Evolutionary conservation across 768 basidiomycete species (phyloP).

Genomic region (Amanita polypyramis): DNA sequence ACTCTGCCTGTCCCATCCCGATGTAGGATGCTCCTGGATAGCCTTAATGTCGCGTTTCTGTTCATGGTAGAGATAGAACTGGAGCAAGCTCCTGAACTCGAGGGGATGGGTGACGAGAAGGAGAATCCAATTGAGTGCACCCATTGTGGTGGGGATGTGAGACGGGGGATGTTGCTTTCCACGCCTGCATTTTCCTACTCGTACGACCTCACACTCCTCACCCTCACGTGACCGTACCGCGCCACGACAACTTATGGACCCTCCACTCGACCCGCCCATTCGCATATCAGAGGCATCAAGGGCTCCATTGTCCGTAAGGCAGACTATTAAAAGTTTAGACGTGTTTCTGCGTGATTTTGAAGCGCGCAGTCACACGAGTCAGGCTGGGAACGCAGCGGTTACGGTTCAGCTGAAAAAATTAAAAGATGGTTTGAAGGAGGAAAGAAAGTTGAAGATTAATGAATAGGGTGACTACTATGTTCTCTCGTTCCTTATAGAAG

Average conservation of each 20-base stretch:
- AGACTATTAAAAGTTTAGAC: constrained; percentile 29
- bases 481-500: neutral
- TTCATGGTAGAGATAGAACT: constrained; percentile 79
- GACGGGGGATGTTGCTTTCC: too few species aligned
- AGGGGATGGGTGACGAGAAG: constrained; percentile 69
- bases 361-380: constrained; percentile 28
- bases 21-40: constrained; percentile 59
- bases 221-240: neutral
- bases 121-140: constrained; percentile 46
- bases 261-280: constrained; percentile 34
- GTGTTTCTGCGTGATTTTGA: constrained; percentile 41
- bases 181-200: neutral
- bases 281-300: constrained; percentile 31
- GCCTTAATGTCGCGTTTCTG: constrained; percentile 74
- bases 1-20: constrained; percentile 76
- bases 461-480: neutral
- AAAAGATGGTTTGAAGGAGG: constrained; percentile 38
- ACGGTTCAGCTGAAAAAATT: constrained; percentile 53
- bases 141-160: constrained; percentile 28
- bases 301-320: constrained; percentile 27
- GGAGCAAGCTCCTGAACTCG: constrained; percentile 76
- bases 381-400: constrained; percentile 43
- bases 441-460: constrained; percentile 20
- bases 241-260: constrained; percentile 38
- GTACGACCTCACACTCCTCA: constrained; percentile 3